Evolutionary conservation across 2,329 filamentous ascomycete species (phyloP), one percentile per base, ranked within the genome.

Genomic region (Colletotrichum sp.): DNA sequence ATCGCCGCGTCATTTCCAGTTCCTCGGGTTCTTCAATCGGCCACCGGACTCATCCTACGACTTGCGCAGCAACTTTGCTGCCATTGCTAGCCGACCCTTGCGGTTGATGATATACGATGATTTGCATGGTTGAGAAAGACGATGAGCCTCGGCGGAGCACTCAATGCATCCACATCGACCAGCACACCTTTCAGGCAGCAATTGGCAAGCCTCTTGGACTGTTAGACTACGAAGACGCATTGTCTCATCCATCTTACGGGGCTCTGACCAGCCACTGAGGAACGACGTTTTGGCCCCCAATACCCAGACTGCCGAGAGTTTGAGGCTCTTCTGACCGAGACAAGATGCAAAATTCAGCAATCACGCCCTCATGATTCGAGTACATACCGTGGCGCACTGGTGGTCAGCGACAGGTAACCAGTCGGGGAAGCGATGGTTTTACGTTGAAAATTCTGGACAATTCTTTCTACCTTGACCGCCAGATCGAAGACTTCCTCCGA

Each of bases 1-100:
- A 73, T 34, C 70, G n/a, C 60, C 49, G 66, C 57, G 63, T 52
- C 60, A 63, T 70, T 59, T 62, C 73, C 76, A 77, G 36, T 44
- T 30, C n/a, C 67, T 77, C 32, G 71, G 75, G 71, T 71, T 39
- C 16, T 52, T 13, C 24, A 24, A 32, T 34, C 39, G 24, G 32
- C 71, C 60, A 55, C 62, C 21, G 39, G 36, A 5, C 67, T 63
- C 49, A 52, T 36, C 62, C 30, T 24, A 60, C 18, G 62, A 12
- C 69, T 21, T 49, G 32, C 9, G 30, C 57, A 68, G 34, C 21
- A 55, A 13, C 15, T 39, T 70, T 62, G 18, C 36, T 24, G 32
- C n/a, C 10, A 28, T 65, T 13, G 18, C 49, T 57, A 13, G 21
- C 18, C 34, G 26, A 49, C n/a, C 34, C 28, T 21, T 60, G n/a